Base-by-base conservation (phyloP, 2,329 filamentous ascomycete species). In the Pseudonectria foliicola region DNA sequence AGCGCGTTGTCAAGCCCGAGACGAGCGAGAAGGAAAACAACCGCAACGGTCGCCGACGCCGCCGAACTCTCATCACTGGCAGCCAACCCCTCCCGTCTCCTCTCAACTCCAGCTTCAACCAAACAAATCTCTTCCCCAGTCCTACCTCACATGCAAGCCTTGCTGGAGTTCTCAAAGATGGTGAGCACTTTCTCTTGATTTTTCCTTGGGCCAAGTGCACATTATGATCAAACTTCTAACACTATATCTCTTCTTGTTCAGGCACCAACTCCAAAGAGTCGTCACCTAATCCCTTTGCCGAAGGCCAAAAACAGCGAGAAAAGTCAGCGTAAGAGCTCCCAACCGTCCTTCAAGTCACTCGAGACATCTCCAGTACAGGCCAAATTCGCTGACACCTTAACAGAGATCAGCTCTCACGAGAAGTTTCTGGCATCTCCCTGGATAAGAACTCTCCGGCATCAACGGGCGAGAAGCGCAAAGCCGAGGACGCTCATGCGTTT, bases 61-160 rank as follows among this genome's bases (percentile, higher is more conserved):
- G 92, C 60, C 76, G 92, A 54, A 98, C 92, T 3, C 75, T 98
- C 40, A 96, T 98, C 58, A 96, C 92, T 3, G 92, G 92, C 59
- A 95, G 88, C 57, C 92, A 98, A 63, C 92, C 92, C 38, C 70
- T 98, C 44, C 92, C 92, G 5, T 95, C 89, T 54, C 92, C 92
- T 7, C 75, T 98, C 44, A 95, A 95, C 61, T 83, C 89, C 34
- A 89, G 75, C 57, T 98, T 96, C 64, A 88, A 80, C 59, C 80
- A 85, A 46, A 68, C 74, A 50, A 88, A 92, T 52, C 68, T 89
- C 36, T 85, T 77, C 45, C 68, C 72, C 3, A 66, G 71, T 5
- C 70, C 80, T 35, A 72, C 71, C 45, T 76, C 80, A 4, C 80
- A 84, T 52, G 75, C 75, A 37, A 95, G 87, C 60, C 72, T 95